Evolutionary conservation across 768 basidiomycete species (phyloP), one percentile per base, ranked within the genome.

Genomic region (Boletus vinaceobasis): DNA sequence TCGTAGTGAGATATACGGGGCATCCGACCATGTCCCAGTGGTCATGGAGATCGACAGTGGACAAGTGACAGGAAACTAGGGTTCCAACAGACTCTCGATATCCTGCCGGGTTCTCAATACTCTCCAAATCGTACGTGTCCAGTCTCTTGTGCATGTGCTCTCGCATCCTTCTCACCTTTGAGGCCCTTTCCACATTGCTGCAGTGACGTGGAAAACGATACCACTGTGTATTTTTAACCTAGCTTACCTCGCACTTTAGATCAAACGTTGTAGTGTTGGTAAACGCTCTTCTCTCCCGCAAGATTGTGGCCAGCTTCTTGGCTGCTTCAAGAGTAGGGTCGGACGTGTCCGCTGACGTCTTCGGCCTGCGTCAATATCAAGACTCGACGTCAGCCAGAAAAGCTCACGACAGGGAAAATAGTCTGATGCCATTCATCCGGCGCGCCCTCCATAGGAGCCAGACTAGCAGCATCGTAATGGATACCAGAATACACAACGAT

Each of bases 201-300:
- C 50, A 53, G 53, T 39, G 44, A 32, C 26, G n/a, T 50, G 36
- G 53, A 55, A 35, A 50, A 48, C 9, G 32, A 52, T 49, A 51
- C 58, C 38, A 44, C 14, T 50, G 26, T 47, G 43, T 32, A 47
- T 55, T 23, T 40, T 23, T 17, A 19, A 38, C 7, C 21, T 31
- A n/a, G 26, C 79, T 64, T 67, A 88, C 88, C 76, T 93, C 84
- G 68, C 93, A 96, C 64, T 86, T 88, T 43, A 98, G 71, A 71
- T 93, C 90, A 68, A 98, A 98, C 5, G 90, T 96, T 40, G 88
- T 71, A 5, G 90, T 95, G 69, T 98, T 97, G 11, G 95, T 97
- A 65, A 80, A 98, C 26, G 91, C 92, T 62, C 83, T 88, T 74
- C 86, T 87, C 32, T 78, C 77, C 32, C 92, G 79, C 63, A 98